Base-by-base conservation (phyloP, 208 protist species). In the Vickermania ingenoplastis region DNA sequence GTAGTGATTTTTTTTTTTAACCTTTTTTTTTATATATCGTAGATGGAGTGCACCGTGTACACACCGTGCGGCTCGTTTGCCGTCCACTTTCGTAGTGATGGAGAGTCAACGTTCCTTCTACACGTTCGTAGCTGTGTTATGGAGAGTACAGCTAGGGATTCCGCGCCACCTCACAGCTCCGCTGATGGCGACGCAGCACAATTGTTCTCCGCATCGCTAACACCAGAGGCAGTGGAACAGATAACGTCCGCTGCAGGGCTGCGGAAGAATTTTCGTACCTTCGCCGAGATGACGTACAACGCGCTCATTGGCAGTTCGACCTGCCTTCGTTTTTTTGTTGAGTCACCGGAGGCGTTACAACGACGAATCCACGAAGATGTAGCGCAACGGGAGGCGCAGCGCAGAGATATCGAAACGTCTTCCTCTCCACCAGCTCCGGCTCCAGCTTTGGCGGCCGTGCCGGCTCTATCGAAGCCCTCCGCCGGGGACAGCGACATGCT, bases 281-380 rank as follows among this genome's bases (percentile, higher is more conserved):
- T 94, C 53, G 36, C 71, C 0, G 70, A 83, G 31, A 94, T 94
- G 87, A 69, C 78, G 17, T 88, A 90, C 73, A 75, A 77, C 53
- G 83, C 83, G 1, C 66, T 94, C 48, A 86, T 86, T 59, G 83
- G 87, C 24, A 70, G 69, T 1, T 75, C 82, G 1, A 7, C 73
- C 2, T 83, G 70, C 50, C 75, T 94, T 2, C 65, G 50, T 27
- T 91, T 91, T 59, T 91, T 77, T 67, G 77, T 94, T 26, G 83
- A 94, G 59, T 91, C 77, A 2, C 69, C 73, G 26, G 76, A 71
- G 17, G 81, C 90, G 58, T 81, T 94, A 77, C 73, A 79, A 54
- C 60, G 67, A 41, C 86, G 86, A 52, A 89, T 94, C 52, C 61
- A 75, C 21, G 71, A 58, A 25, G 67, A 77, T 30, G 50, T 79